Evolutionary conservation across 192 early-diverging fungal genomes (phyloP), one percentile per base, ranked within the genome.

Genomic region (Mortierella alpina): DNA sequence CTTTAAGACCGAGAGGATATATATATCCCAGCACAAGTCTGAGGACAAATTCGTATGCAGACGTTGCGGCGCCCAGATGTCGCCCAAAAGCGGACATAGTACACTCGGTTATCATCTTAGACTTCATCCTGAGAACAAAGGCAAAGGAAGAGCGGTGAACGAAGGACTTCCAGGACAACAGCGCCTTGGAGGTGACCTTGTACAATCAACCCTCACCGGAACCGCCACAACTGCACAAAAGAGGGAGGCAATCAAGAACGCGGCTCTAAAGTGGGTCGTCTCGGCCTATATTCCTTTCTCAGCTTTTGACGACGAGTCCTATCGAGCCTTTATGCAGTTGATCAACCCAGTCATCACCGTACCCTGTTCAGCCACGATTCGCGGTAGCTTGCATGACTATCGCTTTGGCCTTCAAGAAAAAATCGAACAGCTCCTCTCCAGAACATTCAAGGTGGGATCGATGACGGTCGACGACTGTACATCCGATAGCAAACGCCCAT

Each of bases 391-490:
- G 3, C 44, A 63, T 22, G 10, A 22, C 61, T 49, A 63, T 31
- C 44, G 61, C 23, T 47, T 63, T 49, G 45, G 46, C 2, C 61
- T 63, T 49, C 45, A 63, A 47, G 42, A 49, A 46, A 46, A 23
- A 40, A 48, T 63, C 22, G 62, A 63, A 48, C 18, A n/a, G 22
- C 48, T 51, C 12, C 48, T 63, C 7, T 49, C 44, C 45, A 7
- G 12, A 7, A 63, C 61, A 5, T 63, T 63, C 13, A 46, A 22
- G 17, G 20, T 45, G 17, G 45, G 61, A 22, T 46, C 48, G 10
- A 63, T 63, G 45, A 63, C 45, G 5, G 12, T 63, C 61, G 45
- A 63, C 31, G 61, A 50, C 12, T 63, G 61, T 46, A 63, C 61
- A 7, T 46, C 42, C 13, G 22, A 49, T 45, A 63, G 61, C 44